These are phyloP conservation scores for Luzula sylvatica DNA, from an alignment of 176 grass and related monocot species.

Conservation along the genomic window DNA sequence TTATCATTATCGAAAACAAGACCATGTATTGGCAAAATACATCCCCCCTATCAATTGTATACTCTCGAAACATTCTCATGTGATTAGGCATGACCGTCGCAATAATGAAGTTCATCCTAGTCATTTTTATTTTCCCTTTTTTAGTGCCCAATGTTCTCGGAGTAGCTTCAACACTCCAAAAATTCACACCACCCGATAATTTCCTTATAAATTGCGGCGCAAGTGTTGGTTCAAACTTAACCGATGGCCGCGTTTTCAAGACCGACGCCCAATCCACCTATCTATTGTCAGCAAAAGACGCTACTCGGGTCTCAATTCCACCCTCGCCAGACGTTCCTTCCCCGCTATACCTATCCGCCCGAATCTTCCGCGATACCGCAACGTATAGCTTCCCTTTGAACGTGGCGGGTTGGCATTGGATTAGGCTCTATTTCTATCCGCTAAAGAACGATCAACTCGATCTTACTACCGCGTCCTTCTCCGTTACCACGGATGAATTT, in stretches of 20 bases:
- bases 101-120: slow-evolving; percentile 9
- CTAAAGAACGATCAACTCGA: slow-evolving; percentile 50
- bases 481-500: too few relatives aligned
- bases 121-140: slow-evolving; percentile 13
- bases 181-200: slow-evolving; percentile 52
- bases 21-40: too few relatives aligned
- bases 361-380: slow-evolving; percentile 61
- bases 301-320: slow-evolving; percentile 30
- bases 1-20: too few relatives aligned
- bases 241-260: slow-evolving; percentile 59
- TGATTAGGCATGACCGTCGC: too few relatives aligned
- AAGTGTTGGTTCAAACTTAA: slow-evolving; percentile 21
- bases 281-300: slow-evolving; percentile 54
- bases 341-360: slow-evolving; percentile 44
- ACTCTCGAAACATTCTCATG: too few relatives aligned
- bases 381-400: slow-evolving; percentile 64
- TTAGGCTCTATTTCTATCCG: slow-evolving; percentile 68
- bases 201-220: slow-evolving; percentile 82
- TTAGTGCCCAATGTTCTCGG: background rate
- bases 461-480: slow-evolving; percentile 42
- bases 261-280: slow-evolving; percentile 49
- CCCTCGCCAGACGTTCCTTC: slow-evolving; percentile 28
- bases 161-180: too few relatives aligned
- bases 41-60: too few relatives aligned
- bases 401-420: slow-evolving; percentile 60